Evolutionary conservation across 2,329 filamentous ascomycete genomes (phyloP).

Genomic region (Trichophaea hybrida): DNA sequence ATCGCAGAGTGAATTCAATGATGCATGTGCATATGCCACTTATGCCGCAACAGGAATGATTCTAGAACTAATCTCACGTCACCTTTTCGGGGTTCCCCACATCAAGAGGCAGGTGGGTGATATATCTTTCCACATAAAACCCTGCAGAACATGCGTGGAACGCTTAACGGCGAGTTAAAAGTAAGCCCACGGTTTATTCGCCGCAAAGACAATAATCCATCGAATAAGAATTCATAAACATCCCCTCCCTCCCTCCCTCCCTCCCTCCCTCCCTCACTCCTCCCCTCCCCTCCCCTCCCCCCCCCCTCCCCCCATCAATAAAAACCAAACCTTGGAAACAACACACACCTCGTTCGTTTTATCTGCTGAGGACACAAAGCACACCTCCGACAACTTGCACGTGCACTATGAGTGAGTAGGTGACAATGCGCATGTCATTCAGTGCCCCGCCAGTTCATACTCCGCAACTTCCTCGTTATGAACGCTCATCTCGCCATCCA

Average conservation of each 20-base stretch:
- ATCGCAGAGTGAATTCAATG: background rate
- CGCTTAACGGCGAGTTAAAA: background rate
- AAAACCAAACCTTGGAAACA: background rate
- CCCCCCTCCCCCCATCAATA: background rate
- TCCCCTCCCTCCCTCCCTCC: background rate
- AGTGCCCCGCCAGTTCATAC: background rate
- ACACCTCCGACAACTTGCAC: too few species aligned
- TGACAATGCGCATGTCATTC: background rate
- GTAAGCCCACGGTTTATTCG: too few species aligned
- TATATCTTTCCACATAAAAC: background rate
- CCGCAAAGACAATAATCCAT: too few species aligned
- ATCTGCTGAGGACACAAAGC: too few species aligned
- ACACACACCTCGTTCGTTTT: too few species aligned
- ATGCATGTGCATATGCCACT: background rate
- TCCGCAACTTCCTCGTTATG: background rate
- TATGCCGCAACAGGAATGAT: background rate
- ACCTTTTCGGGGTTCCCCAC: background rate
- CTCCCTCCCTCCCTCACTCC: background rate
- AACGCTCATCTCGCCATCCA: background rate
- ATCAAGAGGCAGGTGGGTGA: background rate
- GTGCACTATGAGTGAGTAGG: background rate
- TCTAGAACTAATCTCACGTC: background rate
- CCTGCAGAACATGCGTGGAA: background rate
- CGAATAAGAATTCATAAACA: too few species aligned
- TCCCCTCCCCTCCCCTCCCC: background rate